phyloP scores from a whole-genome alignment of 805 yeast species.

The Maudiozyma serrabonitensis region DNA sequence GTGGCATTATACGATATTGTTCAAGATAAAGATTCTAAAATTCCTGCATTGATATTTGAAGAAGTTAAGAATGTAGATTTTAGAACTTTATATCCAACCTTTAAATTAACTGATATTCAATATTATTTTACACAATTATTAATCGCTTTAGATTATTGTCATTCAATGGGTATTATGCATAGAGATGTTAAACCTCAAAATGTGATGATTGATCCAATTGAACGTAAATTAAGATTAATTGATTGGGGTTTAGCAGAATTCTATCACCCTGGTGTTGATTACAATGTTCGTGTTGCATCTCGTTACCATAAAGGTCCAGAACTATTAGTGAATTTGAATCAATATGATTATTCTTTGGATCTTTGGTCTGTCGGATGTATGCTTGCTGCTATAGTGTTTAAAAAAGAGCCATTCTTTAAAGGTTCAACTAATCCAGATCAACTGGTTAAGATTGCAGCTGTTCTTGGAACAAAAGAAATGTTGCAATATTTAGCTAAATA shows the following conservation, averaged over 20 bases:
- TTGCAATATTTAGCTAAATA: slow-evolving; percentile 59
- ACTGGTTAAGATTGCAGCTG: slow-evolving; percentile 79
- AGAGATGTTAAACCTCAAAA: slow-evolving; percentile 92
- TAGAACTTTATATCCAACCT: slow-evolving; percentile 74
- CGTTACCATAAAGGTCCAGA: slow-evolving; percentile 92
- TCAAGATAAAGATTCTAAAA: slow-evolving; percentile 73
- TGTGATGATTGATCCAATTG: slow-evolving; percentile 79
- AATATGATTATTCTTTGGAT: slow-evolving; percentile 82
- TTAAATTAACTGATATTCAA: slow-evolving; percentile 64
- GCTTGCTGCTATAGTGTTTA: slow-evolving; percentile 81
- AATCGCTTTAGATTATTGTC: slow-evolving; percentile 77
- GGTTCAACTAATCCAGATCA: slow-evolving; percentile 90
- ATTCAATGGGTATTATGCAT: slow-evolving; percentile 91
- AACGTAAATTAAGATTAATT: slow-evolving; percentile 56
- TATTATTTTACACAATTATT: slow-evolving; percentile 77
- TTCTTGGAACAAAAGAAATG: slow-evolving; percentile 74
- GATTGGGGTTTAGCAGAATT: slow-evolving; percentile 96
- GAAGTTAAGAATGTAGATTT: slow-evolving; percentile 78
- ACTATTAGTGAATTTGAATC: slow-evolving; percentile 68
- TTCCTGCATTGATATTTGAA: slow-evolving; percentile 84
- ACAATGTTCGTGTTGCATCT: slow-evolving; percentile 86
- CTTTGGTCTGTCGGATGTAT: slow-evolving; percentile 89
- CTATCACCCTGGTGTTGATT: slow-evolving; percentile 82
- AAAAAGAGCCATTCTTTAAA: slow-evolving; percentile 86
- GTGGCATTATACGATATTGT: slow-evolving; percentile 73